A percentile compares a stretch with the other conserved stretches of the same genome.
phyloP scores from a whole-genome alignment of 805 yeast species.

The Wilhelminamyces savonicus region DNA sequence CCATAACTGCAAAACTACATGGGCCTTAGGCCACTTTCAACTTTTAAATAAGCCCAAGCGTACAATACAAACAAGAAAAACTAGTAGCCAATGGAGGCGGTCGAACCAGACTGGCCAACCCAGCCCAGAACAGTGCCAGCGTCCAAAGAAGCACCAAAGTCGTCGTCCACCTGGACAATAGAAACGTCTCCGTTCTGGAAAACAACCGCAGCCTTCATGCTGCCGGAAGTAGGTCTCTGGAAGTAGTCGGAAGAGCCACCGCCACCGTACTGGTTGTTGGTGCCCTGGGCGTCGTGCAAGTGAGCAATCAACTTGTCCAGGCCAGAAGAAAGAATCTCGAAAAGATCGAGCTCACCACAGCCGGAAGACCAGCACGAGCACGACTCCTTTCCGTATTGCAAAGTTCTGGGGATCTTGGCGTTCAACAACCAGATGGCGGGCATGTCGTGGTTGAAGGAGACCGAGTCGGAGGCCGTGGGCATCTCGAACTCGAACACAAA shows the following conservation, averaged over 20 bases:
- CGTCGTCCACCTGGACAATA: slow-evolving; percentile 55
- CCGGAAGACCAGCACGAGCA: slow-evolving; percentile 98
- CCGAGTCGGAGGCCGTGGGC: slow-evolving; percentile 58
- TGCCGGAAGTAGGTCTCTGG: slow-evolving; percentile 68
- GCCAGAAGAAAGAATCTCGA: slow-evolving; percentile 80
- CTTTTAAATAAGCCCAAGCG: no score
- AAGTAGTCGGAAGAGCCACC: slow-evolving; percentile 89
- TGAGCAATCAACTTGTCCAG: slow-evolving; percentile 70
- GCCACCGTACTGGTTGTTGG: slow-evolving; percentile 48
- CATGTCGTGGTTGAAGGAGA: slow-evolving; percentile 71
- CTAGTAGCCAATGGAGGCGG: slow-evolving; percentile 23
- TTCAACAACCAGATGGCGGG: slow-evolving; percentile 97
- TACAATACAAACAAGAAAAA: slow-evolving; percentile 4
- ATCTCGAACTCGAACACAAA: slow-evolving; percentile 90
- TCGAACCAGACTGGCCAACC: slow-evolving; percentile 48
- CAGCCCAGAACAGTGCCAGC: slow-evolving; percentile 54
- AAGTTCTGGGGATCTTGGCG: slow-evolving; percentile 93
- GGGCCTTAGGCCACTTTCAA: no score
- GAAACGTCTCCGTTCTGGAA: slow-evolving; percentile 55
- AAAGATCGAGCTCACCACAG: slow-evolving; percentile 96
- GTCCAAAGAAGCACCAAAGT: slow-evolving; percentile 50
- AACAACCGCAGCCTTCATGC: slow-evolving; percentile 87
- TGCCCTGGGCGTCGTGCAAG: slow-evolving; percentile 79
- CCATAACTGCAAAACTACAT: no score
- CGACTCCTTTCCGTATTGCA: slow-evolving; percentile 77